Conservation (phyloP, 192 early-diverging fungal genomes). For the Gonapodya sp. region DNA sequence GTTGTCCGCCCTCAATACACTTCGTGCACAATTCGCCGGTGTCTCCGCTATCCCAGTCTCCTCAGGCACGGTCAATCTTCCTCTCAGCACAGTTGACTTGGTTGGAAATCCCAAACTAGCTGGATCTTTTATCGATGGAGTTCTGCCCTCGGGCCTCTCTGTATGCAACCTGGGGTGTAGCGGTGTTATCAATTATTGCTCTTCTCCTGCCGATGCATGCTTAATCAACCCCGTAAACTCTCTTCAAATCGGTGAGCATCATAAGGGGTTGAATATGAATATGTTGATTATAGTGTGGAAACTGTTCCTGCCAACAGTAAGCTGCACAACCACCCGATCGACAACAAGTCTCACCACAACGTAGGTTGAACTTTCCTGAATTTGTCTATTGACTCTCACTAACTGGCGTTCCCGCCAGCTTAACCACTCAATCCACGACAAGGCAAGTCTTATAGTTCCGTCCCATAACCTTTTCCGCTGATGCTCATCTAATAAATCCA, state of each 20-base stretch:
- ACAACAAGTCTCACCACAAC: neutral
- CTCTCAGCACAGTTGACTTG: neutral
- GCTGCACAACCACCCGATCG: neutral
- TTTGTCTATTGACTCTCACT: no score
- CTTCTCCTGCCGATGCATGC: neutral
- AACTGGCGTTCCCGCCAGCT: no score
- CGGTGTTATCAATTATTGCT: neutral
- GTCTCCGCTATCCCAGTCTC: neutral
- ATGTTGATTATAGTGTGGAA: neutral
- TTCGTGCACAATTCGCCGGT: neutral
- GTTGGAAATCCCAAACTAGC: neutral
- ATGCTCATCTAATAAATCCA: neutral
- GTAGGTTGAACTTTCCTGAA: neutral
- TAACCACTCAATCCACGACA: no score
- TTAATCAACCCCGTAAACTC: neutral
- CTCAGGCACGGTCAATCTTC: neutral
- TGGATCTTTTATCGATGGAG: neutral
- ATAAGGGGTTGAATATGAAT: neutral
- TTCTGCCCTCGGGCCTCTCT: constrained; percentile 1
- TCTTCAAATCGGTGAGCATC: neutral
- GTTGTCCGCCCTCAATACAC: neutral
- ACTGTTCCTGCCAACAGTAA: neutral
- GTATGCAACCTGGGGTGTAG: neutral
- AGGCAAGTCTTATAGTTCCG: neutral
- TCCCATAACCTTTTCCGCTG: neutral